Evolutionary conservation across 192 early-diverging fungal species (phyloP).

Genomic region (Umbelopsis sp.): DNA sequence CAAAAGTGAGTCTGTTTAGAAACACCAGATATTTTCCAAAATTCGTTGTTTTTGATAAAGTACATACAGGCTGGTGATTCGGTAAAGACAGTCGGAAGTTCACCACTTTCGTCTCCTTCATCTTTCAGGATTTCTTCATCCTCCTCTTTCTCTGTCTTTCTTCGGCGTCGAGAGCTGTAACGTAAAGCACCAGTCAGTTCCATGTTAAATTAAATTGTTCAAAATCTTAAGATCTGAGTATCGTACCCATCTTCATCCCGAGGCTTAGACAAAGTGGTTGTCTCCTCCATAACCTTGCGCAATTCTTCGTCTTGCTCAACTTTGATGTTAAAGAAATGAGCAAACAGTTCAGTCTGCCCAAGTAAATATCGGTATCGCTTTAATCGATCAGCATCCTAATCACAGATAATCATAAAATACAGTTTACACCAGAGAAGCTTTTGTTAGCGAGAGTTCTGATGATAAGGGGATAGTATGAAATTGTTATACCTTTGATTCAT

Average conservation of each 20-base stretch:
- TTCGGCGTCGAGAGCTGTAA: conserved; percentile 71
- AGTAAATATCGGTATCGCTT: conserved; percentile 73
- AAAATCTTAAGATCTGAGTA: not conserved
- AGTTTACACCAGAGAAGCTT: not conserved
- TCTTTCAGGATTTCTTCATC: conserved; percentile 92
- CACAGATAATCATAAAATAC: not conserved
- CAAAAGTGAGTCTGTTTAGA: not conserved
- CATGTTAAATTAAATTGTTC: not conserved
- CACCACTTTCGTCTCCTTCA: conserved; percentile 59
- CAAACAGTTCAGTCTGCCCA: conserved; percentile 62
- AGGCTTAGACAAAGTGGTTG: conserved; percentile 29
- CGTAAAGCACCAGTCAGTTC: not conserved
- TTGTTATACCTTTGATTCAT: conserved; percentile 1
- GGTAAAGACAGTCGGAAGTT: conserved; percentile 71
- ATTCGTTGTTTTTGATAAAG: not conserved
- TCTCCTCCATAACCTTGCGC: conserved; percentile 48
- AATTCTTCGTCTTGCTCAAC: conserved; percentile 58
- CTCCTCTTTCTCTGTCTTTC: conserved; percentile 98
- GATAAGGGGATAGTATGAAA: no score
- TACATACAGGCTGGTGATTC: conserved; percentile 84
- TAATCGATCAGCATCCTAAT: conserved; percentile 56
- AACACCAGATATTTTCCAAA: not conserved
- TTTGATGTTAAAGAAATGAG: conserved; percentile 65
- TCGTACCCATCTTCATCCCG: conserved; percentile 45
- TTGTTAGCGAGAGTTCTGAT: not conserved